These are phyloP conservation scores for Neurospora sp. DNA, from an alignment of 495 filamentous ascomycete species.

Conservation along the genomic window DNA sequence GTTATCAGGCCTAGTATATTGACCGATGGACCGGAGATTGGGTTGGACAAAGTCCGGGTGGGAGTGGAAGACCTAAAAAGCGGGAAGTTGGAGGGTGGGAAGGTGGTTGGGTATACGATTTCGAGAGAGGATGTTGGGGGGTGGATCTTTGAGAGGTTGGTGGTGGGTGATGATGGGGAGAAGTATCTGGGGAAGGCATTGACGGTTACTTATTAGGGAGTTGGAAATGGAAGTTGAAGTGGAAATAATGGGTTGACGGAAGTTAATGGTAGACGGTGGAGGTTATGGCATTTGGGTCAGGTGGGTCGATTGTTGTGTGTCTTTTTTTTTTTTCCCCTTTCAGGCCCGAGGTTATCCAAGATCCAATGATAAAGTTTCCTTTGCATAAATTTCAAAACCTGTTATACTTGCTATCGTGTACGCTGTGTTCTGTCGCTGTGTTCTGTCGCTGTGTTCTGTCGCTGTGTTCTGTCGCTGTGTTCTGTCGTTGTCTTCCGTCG, in stretches of 20 bases:
- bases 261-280: neutral
- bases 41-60: neutral
- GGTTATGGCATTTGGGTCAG: neutral
- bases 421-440: neutral
- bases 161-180: neutral
- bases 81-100: neutral
- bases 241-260: neutral
- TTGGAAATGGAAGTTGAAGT: neutral
- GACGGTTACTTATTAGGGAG: neutral
- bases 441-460: neutral
- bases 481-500: no score
- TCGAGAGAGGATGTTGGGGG: neutral
- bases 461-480: neutral
- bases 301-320: neutral
- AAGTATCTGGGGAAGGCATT: neutral
- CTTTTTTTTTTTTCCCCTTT: neutral
- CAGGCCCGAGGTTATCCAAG: neutral
- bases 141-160: neutral
- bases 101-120: neutral
- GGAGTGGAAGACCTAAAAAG: neutral
- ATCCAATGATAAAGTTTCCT: accelerated
- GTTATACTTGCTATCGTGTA: neutral
- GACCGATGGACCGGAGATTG: neutral
- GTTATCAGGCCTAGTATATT: neutral
- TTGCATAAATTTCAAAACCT: neutral